phyloP scores from a whole-genome alignment of 208 protist genomes.

The Blastocrithidia nonstop region DNA sequence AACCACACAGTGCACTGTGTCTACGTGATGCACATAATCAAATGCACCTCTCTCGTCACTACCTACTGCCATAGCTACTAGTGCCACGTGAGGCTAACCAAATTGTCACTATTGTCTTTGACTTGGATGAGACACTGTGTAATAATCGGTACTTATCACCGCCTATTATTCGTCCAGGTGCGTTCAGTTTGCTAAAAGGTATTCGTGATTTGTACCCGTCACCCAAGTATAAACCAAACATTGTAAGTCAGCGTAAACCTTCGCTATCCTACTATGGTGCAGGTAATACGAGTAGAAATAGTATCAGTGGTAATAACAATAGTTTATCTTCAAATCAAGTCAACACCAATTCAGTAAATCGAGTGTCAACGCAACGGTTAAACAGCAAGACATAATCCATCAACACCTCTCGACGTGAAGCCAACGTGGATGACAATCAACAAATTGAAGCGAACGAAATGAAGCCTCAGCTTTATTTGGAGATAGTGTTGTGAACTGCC shows the following conservation, averaged over 20 bases:
- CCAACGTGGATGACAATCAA: too few relatives aligned
- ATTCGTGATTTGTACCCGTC: conserved; percentile 29
- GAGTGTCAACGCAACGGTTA: too few relatives aligned
- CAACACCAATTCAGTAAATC: too few relatives aligned
- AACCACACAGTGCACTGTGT: background rate
- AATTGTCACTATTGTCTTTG: conserved; percentile 79
- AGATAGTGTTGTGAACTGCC: conserved; percentile 84
- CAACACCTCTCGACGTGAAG: too few relatives aligned
- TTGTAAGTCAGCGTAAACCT: too few relatives aligned
- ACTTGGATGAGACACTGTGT: conserved; percentile 83
- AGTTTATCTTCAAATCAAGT: too few relatives aligned
- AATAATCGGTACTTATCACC: conserved; percentile 59
- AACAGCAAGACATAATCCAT: too few relatives aligned
- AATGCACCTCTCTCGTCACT: background rate
- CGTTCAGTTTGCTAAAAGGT: conserved; percentile 29
- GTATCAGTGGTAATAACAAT: too few relatives aligned
- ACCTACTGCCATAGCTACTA: conserved; percentile 20
- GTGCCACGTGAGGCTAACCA: conserved; percentile 19
- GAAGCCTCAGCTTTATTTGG: conserved; percentile 24
- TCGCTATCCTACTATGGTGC: too few relatives aligned
- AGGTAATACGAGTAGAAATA: too few relatives aligned
- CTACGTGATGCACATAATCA: conserved; percentile 1
- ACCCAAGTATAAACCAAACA: conserved; percentile 18
- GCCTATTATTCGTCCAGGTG: conserved; percentile 51
- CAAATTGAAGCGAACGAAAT: too few relatives aligned